phyloP scores from a whole-genome alignment of 257 asterid species.

The Solanum infundibuliforme region DNA sequence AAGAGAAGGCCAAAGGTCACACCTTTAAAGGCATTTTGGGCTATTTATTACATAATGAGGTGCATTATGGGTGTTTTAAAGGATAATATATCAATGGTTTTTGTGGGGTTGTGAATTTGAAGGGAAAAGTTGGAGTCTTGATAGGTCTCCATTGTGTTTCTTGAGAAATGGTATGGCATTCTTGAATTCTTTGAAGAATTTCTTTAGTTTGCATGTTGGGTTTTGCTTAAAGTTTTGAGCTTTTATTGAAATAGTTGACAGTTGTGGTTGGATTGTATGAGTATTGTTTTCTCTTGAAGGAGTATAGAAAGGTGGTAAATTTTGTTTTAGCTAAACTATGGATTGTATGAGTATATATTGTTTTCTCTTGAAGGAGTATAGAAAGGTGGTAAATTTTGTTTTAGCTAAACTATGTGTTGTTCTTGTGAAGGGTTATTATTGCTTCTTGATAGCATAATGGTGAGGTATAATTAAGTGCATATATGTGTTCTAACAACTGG shows the following conservation, averaged over 20 bases:
- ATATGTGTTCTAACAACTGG: background rate
- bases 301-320: background rate
- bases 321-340: background rate
- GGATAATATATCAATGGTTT: background rate
- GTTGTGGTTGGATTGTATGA: background rate
- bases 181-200: background rate
- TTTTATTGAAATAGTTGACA: background rate
- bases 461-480: background rate
- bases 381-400: background rate
- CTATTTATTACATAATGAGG: background rate
- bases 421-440: background rate
- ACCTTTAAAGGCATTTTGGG: background rate
- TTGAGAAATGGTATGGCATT: conserved; percentile 15
- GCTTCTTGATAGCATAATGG: background rate
- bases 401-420: background rate
- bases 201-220: background rate
- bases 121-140: conserved; percentile 8
- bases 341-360: background rate
- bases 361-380: background rate
- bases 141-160: conserved; percentile 4
- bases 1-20: background rate
- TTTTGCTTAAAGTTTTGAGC: background rate
- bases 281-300: background rate
- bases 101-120: conserved; percentile 5
- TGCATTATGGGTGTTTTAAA: background rate